A percentile compares a stretch with the other conserved stretches of the same genome.
phyloP scores from a whole-genome alignment of 768 basidiomycete species.

The Scleroderma citrinum region DNA sequence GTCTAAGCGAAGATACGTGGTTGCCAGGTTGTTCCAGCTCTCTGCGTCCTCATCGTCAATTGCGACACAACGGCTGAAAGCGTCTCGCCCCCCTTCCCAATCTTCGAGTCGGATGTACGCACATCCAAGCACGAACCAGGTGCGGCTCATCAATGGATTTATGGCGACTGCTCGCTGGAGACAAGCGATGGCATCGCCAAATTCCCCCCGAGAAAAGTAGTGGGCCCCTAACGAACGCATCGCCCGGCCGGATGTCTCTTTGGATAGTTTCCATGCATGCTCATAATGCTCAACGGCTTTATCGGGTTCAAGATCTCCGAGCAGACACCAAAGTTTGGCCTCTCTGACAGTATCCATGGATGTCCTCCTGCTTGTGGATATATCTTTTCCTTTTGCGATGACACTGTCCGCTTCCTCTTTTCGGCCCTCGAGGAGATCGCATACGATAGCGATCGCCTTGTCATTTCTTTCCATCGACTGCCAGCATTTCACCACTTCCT shows the following conservation, averaged over 20 bases:
- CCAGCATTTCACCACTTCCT: conserved; percentile 89
- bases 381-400: conserved; percentile 51
- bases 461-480: conserved; percentile 74
- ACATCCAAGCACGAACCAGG: conserved; percentile 98
- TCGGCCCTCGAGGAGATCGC: conserved; percentile 76
- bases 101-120: conserved; percentile 74
- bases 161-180: conserved; percentile 75
- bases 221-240: conserved; percentile 89
- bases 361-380: conserved; percentile 35
- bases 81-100: conserved; percentile 79
- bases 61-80: conserved; percentile 79
- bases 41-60: conserved; percentile 96
- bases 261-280: conserved; percentile 79
- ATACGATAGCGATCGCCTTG: conserved; percentile 73
- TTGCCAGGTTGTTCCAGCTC: conserved; percentile 97
- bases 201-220: conserved; percentile 67
- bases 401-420: conserved; percentile 81
- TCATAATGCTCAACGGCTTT: conserved; percentile 69
- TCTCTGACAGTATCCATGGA: conserved; percentile 61
- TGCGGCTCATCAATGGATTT: conserved; percentile 79
- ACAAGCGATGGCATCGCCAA: conserved; percentile 53
- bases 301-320: conserved; percentile 85
- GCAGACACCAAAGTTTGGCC: conserved; percentile 91
- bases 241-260: conserved; percentile 76
- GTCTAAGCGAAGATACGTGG: conserved; percentile 84